Conservation (phyloP, 2,329 filamentous ascomycete species). For the Clonostachys solani region DNA sequence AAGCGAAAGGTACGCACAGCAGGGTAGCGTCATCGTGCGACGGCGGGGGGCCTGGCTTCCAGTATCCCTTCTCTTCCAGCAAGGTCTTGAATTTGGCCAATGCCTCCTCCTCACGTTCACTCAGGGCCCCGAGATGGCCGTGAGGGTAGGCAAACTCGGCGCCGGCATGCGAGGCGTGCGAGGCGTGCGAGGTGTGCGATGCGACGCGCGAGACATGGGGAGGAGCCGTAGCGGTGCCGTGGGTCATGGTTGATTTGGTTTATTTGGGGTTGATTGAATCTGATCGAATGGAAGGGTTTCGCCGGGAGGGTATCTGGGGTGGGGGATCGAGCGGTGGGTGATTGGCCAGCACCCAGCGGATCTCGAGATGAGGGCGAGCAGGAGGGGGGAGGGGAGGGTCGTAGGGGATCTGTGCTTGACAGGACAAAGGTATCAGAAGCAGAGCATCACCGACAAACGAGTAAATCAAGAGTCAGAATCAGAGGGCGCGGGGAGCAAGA, state of each 20-base stretch:
- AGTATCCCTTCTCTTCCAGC: constrained; percentile 61
- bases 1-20: constrained; percentile 45
- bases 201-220: no score
- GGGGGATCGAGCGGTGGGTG: no score
- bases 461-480: neutral
- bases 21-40: constrained; percentile 73
- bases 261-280: no score
- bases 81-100: constrained; percentile 69
- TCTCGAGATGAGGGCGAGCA: neutral
- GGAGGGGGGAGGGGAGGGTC: neutral
- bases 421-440: no score
- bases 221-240: no score
- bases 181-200: no score
- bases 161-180: neutral
- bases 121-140: constrained; percentile 80
- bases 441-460: no score
- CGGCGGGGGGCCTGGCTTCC: constrained; percentile 47
- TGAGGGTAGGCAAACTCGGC: constrained; percentile 49
- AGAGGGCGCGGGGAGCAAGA: neutral
- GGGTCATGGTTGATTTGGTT: no score
- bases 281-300: no score
- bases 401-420: neutral
- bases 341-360: no score
- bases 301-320: no score
- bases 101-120: constrained; percentile 59